phyloP scores from a whole-genome alignment of 768 basidiomycete genomes.

The Crassisporium funariophilum region DNA sequence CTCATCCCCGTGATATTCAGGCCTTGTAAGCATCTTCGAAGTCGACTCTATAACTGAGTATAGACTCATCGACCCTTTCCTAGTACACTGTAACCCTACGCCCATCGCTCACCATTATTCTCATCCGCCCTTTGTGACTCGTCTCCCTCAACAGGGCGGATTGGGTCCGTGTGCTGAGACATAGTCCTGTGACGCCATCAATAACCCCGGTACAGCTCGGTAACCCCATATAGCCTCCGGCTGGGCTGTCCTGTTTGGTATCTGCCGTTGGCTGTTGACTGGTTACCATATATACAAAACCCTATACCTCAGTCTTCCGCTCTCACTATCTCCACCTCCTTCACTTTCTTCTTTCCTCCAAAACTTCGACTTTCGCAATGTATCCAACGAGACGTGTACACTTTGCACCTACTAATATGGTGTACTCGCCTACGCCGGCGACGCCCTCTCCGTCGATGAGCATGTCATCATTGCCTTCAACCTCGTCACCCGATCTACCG shows the following conservation, averaged over 20 bases:
- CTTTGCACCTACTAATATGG: constrained; percentile 39
- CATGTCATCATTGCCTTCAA: constrained; percentile 36
- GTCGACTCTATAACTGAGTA: too few relatives aligned
- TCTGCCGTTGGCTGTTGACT: constrained; percentile 1
- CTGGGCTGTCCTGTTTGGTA: neutral
- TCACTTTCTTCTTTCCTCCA: constrained; percentile 9
- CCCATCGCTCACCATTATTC: too few relatives aligned
- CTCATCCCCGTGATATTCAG: too few relatives aligned
- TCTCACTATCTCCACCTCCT: constrained; percentile 18
- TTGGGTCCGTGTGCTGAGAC: too few relatives aligned
- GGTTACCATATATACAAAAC: constrained; percentile 31
- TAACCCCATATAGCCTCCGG: too few relatives aligned
- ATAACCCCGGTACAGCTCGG: too few relatives aligned
- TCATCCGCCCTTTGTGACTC: too few relatives aligned
- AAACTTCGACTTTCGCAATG: constrained; percentile 2
- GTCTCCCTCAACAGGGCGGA: too few relatives aligned
- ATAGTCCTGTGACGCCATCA: too few relatives aligned
- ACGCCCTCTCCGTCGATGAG: constrained; percentile 42
- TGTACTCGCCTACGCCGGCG: constrained; percentile 35
- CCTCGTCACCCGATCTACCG: constrained; percentile 35
- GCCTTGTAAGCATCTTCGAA: too few relatives aligned
- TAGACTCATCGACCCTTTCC: too few relatives aligned
- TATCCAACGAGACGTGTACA: constrained; percentile 43
- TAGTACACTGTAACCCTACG: too few relatives aligned
- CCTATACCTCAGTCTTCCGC: constrained; percentile 25